Evolutionary conservation across 495 filamentous ascomycete species (phyloP).

Genomic region (Penicillium daleae): DNA sequence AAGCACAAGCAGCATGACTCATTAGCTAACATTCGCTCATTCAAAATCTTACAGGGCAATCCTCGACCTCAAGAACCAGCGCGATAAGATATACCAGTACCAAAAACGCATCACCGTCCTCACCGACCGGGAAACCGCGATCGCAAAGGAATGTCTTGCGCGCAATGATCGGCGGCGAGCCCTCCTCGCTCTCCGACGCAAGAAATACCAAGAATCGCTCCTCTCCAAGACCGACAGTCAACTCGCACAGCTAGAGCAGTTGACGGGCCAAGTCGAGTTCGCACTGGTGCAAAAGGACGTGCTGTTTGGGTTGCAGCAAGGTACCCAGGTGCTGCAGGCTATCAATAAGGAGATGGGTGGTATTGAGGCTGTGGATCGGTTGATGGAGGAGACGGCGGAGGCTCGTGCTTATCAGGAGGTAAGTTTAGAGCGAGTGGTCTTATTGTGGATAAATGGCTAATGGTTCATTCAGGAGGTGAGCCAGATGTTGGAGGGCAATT

Average conservation of each 20-base stretch:
- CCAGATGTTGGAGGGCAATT: constrained; percentile 82
- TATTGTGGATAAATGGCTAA: constrained; percentile 3
- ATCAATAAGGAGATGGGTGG: constrained; percentile 97
- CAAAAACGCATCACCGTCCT: constrained; percentile 84
- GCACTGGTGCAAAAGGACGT: constrained; percentile 95
- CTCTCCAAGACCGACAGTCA: constrained; percentile 89
- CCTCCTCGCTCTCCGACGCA: constrained; percentile 85
- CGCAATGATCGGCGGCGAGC: constrained; percentile 77
- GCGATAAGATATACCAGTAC: constrained; percentile 94
- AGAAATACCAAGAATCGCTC: constrained; percentile 95
- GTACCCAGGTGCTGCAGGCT: constrained; percentile 83
- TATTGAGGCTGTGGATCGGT: constrained; percentile 85
- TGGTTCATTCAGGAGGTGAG: constrained; percentile 69
- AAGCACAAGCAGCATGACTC: neutral
- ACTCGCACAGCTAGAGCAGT: constrained; percentile 82
- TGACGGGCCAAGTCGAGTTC: constrained; percentile 87
- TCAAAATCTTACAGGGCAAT: constrained; percentile 66
- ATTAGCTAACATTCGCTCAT: constrained; percentile 7
- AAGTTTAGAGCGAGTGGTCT: constrained; percentile 17
- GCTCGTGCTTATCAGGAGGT: constrained; percentile 87
- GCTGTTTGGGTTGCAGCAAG: constrained; percentile 87
- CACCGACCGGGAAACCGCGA: constrained; percentile 78
- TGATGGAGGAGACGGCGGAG: constrained; percentile 90
- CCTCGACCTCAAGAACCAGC: constrained; percentile 95
- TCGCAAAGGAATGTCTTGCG: constrained; percentile 79